Evolutionary conservation across 495 filamentous ascomycete species (phyloP).

Genomic region (Neurospora sp.): DNA sequence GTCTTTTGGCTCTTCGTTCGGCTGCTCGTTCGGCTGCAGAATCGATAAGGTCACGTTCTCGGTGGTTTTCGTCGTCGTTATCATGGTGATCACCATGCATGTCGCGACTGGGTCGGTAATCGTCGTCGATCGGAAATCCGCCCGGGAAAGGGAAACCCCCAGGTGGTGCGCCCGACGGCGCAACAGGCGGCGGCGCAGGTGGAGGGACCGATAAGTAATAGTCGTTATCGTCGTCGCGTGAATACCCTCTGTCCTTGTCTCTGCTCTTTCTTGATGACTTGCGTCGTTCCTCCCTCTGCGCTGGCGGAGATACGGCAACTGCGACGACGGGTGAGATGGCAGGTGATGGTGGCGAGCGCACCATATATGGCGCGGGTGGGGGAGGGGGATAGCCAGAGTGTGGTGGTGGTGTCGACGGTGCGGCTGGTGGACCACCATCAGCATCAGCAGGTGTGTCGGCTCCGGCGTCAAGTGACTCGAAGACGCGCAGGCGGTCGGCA

Average conservation of each 20-base stretch:
- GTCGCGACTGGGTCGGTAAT: conserved; percentile 8
- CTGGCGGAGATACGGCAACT: conserved; percentile 1
- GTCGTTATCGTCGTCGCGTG: conserved; percentile 5
- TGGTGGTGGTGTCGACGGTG: conserved; percentile 12
- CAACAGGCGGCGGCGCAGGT: conserved; percentile 8
- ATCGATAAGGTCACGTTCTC: neutral
- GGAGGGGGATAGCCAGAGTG: neutral
- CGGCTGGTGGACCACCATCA: conserved; percentile 9
- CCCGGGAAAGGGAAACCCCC: conserved; percentile 40
- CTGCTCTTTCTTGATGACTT: conserved; percentile 18
- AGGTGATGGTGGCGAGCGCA: neutral
- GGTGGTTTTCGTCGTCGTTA: conserved; percentile 1
- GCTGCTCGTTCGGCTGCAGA: conserved; percentile 29
- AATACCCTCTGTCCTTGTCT: conserved; percentile 7
- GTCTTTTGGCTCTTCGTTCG: conserved; percentile 29
- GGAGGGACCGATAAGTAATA: conserved; percentile 9
- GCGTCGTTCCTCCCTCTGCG: conserved; percentile 14
- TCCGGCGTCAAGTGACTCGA: conserved; percentile 40
- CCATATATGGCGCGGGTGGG: neutral
- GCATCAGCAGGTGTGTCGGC: conserved; percentile 1
- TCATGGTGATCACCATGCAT: conserved; percentile 2
- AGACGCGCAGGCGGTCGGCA: conserved; percentile 42
- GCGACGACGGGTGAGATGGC: neutral
- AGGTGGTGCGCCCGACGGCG: conserved; percentile 38
- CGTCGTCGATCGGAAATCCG: conserved; percentile 36